Evolutionary conservation across 768 basidiomycete species (phyloP).

Genomic region (Suillus spraguei): DNA sequence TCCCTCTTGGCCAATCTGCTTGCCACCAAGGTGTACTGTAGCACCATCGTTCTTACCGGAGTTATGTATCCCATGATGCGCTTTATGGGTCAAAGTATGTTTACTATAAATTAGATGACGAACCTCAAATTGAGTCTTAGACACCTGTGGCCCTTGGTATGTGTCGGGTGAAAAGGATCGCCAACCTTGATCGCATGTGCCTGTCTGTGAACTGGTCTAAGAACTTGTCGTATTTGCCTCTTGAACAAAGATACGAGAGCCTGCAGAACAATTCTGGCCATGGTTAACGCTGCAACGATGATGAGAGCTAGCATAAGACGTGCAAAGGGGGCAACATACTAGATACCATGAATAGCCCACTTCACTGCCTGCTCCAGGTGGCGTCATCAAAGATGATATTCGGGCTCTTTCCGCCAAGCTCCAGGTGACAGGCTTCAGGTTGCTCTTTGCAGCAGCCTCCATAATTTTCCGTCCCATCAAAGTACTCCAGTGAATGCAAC

Average conservation of each 20-base stretch:
- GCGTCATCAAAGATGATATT: slow-evolving; percentile 52
- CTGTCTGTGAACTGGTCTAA: slow-evolving; percentile 43
- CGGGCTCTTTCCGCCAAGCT: slow-evolving; percentile 58
- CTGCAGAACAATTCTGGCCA: slow-evolving; percentile 54
- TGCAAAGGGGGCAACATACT: slow-evolving; percentile 44
- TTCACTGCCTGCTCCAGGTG: slow-evolving; percentile 57
- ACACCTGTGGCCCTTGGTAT: slow-evolving; percentile 51
- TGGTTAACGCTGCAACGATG: slow-evolving; percentile 37
- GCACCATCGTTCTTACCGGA: slow-evolving; percentile 53
- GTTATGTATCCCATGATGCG: slow-evolving; percentile 53
- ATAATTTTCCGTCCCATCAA: slow-evolving; percentile 77
- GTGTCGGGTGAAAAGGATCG: slow-evolving; percentile 45
- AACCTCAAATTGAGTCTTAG: slow-evolving; percentile 49
- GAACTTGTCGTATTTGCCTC: slow-evolving; percentile 60
- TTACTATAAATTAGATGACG: not conserved
- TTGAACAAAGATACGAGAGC: slow-evolving; percentile 62
- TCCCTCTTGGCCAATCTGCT: slow-evolving; percentile 42
- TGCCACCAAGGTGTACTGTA: slow-evolving; percentile 46
- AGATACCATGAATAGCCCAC: slow-evolving; percentile 75
- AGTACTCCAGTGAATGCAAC: slow-evolving; percentile 89
- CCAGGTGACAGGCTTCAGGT: slow-evolving; percentile 76
- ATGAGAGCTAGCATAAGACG: not conserved
- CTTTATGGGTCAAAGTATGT: slow-evolving; percentile 23
- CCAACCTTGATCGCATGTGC: slow-evolving; percentile 40
- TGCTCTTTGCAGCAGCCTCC: slow-evolving; percentile 77